Evolutionary conservation across 1,284 basidiomycete genomes (phyloP), one percentile per base, ranked within the genome.

Genomic region (Ganoderma boninense): DNA sequence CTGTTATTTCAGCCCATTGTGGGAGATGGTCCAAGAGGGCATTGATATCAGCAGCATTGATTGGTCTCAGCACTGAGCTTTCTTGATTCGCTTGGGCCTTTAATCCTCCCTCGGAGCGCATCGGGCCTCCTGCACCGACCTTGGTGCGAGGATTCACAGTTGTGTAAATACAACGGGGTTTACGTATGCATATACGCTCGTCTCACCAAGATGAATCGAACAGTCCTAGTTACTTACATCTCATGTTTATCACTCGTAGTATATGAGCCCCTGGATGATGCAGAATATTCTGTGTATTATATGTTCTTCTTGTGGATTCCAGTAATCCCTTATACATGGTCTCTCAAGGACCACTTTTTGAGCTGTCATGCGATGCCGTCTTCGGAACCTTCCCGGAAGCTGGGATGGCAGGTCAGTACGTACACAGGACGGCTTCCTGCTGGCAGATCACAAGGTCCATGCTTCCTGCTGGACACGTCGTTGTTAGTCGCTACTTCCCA

Each of bases 1-100:
- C 38, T 63, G 29, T 42, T 16, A 49, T 38, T 38, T 69, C 69
- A 94, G 95, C 79, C 97, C 97, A 35, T 83, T 98, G 64, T 98
- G 97, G 97, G 97, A 98, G 84, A 97, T 98, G 96, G 95, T 98
- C 16, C 95, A 97, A 82, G 97, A 98, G 79, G 98, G 97, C 56
- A 96, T 99, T 68, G 97, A 99, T 80, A 89, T 99, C 76, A 95
- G 91, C 80, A 87, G 92, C 29, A 98, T 99, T 79, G 89, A 98
- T 80, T 99, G 97, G 97, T 92, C 93, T 59, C 93, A 91, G 76
- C 88, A 89, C 73, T 89, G 75, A 62, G 20, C 16, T 35, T 35
- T n/a, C 57, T 60, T 40, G 57, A 40, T 23, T 23, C 10, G n/a
- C 32, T 59, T 20, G 18, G 32, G 29, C 20, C 16, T 38, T 26